Evolutionary conservation across 345 rosid genomes (phyloP), one percentile per base, ranked within the genome.

Genomic region (Lepidium africanum): DNA sequence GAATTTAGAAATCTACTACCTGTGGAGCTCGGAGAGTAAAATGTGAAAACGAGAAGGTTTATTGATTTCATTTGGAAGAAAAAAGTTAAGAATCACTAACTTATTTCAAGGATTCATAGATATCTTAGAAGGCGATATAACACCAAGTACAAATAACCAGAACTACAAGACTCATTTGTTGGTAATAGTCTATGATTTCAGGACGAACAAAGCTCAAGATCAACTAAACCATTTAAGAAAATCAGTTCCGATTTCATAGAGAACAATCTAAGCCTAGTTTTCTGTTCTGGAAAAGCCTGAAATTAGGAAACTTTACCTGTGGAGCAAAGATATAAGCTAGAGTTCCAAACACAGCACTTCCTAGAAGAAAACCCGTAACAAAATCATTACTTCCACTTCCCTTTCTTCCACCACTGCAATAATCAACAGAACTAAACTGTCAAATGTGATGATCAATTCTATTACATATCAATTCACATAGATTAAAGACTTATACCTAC

Each of bases 281-380:
- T 13, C 11, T 59, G 64, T 27, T 10, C 10, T 10, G 82, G 75
- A 76, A 91, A 90, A 38, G 33, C 92, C 86, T 37, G 89, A 87
- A 41, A 78, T 32, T 16, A 7, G 5, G 16, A 38, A 23, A 35
- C 64, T 52, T 41, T 60, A 88, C 96, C 96, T 88, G 93, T 12
- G 97, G 96, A 40, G 97, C 88, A 77, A 83, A 89, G 53, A 83
- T 16, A 74, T 86, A 90, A 16, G 88, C 86, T 33, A 88, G 42
- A 10, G 91, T 85, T 65, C 96, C 97, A 70, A 80, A 85, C 10
- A 91, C 64, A 30, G 96, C 96, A 45, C 96, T 95, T 51, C 96
- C 96, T 65, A 91, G 65, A 41, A 91, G 79, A 71, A 88, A 91
- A 48, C 97, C 87, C 59, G 81, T 47, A 63, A 47, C 55, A 33